Evolutionary conservation across 2,329 filamentous ascomycete genomes (phyloP).

Genomic region (Akanthomyces uredinophilus): DNA sequence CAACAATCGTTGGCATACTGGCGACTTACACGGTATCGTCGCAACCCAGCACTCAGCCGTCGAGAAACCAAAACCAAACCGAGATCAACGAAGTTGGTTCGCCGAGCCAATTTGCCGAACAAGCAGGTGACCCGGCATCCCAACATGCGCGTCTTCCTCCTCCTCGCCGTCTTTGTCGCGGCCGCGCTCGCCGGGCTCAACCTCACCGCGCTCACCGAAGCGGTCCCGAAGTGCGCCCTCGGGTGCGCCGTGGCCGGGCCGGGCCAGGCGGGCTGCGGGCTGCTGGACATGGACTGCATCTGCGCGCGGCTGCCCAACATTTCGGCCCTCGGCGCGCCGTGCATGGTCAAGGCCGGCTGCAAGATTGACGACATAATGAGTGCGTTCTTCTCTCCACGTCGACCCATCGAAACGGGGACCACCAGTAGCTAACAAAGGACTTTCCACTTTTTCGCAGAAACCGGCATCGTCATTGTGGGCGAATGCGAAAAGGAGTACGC

Average conservation of each 20-base stretch:
- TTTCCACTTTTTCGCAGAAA: background rate
- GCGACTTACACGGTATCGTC: background rate
- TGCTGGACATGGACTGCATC: slow-evolving; percentile 33
- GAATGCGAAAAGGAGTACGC: slow-evolving; percentile 9
- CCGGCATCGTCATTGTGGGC: background rate
- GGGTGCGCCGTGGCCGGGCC: slow-evolving; percentile 31
- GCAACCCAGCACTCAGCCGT: too few species aligned
- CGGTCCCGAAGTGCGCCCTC: slow-evolving; percentile 36
- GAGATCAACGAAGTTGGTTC: too few species aligned
- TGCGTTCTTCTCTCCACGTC: slow-evolving; percentile 21
- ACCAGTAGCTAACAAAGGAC: background rate
- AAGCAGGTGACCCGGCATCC: too few species aligned
- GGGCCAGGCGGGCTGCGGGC: slow-evolving; percentile 28
- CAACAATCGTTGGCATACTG: too few species aligned
- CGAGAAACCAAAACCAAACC: too few species aligned
- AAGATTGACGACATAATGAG: slow-evolving; percentile 30
- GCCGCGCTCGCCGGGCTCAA: slow-evolving; percentile 23
- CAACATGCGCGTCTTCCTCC: slow-evolving; percentile 18
- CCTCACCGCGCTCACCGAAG: slow-evolving; percentile 14
- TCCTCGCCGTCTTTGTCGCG: slow-evolving; percentile 24
- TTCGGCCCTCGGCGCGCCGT: slow-evolving; percentile 29
- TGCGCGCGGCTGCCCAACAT: slow-evolving; percentile 33
- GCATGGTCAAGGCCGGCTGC: slow-evolving; percentile 32
- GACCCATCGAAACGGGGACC: background rate
- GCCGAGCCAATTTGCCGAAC: background rate